Evolutionary conservation across 139 green algal species (phyloP), one percentile per base, ranked within the genome.

Genomic region (Tetradesmus lagerheimii): DNA sequence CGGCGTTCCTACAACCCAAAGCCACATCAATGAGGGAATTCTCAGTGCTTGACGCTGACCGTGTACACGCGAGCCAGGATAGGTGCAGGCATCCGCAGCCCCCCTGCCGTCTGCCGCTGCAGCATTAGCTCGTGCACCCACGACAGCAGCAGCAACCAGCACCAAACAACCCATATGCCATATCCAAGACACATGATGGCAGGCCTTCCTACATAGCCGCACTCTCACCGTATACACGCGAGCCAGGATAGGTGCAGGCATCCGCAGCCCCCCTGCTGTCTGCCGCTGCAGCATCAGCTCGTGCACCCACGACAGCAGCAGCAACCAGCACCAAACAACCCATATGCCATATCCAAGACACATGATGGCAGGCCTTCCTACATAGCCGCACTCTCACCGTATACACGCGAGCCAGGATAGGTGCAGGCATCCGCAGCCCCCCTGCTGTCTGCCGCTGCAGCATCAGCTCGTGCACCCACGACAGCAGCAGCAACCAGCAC

Each of bases 41-140:
- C n/a, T n/a, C n/a, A n/a, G n/a, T n/a, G n/a, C n/a, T n/a, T n/a
- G n/a, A n/a, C n/a, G n/a, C 67, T 78, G n/a, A 78, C 67, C 67
- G 67, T 38, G 66, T 37, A 12, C 66, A 35, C 27, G 3, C 66
- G 8, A 15, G 66, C 8, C 29, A 77, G 27, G 27, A 77, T 77
- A 27, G 90, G 90, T 38, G 92, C 62, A 25, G 88, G 77, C 43
- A 92, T 88, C 29, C 41, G 41, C 31, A 93, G 87, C 16, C 90
- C 90, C 6, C 92, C 92, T 29, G 86, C 80, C 43, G 2, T 34
- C 39, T 75, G 67, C 45, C 85, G 85, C n/a, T 71, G 71, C n/a
- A 75, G 43, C 41, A 89, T 66, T 29, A 89, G 25, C 77, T 92
- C 78, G 45, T 90, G 88, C 78, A 93, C 27, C 53, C 15, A 29